Base-by-base conservation (phyloP, 176 grass and related monocot genomes). In the Carex scoparia region DNA sequence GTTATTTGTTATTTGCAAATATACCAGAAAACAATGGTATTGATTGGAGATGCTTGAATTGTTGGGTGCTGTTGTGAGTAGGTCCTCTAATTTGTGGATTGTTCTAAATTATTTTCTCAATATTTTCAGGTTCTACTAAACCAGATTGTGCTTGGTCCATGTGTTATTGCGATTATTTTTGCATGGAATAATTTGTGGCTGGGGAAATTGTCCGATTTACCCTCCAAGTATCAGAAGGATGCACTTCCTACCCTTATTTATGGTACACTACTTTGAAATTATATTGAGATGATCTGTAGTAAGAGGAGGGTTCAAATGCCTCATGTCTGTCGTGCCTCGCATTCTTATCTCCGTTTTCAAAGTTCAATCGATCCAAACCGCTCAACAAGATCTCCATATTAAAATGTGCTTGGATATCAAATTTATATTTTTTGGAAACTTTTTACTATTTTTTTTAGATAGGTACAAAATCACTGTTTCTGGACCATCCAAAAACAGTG, bases 111-210 rank as follows among this genome's bases (percentile, higher is more conserved):
- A 56, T 51, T 74, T 88, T 2, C 64, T 88, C 48, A 71, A 54
- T 15, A 31, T 60, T 92, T 84, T 76, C 82, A 99, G 96, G 96
- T 99, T 78, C 70, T 99, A 90, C 71, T 95, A 62, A 99, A 99
- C 61, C 96, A 99, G 87, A 99, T 95, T 30, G 87, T 44, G 59
- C 93, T 95, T 87, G 96, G 96, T 70, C 96, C 96, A 73, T 99
- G 96, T 87, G 96, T 99, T 15, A 99, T 99, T 88, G 90, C 90
- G 80, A 67, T 94, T 46, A 69, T 99, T 84, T 99, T 99, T 94
- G 96, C 96, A 51, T 99, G 96, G 96, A 99, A 99, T 74, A 94
- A 91, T 86, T 87, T 99, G 48, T 99, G 93, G 96, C 81, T 87
- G 71, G 90, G 96, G 35, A 99, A 95, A 88, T 80, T 99, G 49